Base-by-base conservation (phyloP, 1,284 basidiomycete genomes). In the Rhodotorula sp. region DNA sequence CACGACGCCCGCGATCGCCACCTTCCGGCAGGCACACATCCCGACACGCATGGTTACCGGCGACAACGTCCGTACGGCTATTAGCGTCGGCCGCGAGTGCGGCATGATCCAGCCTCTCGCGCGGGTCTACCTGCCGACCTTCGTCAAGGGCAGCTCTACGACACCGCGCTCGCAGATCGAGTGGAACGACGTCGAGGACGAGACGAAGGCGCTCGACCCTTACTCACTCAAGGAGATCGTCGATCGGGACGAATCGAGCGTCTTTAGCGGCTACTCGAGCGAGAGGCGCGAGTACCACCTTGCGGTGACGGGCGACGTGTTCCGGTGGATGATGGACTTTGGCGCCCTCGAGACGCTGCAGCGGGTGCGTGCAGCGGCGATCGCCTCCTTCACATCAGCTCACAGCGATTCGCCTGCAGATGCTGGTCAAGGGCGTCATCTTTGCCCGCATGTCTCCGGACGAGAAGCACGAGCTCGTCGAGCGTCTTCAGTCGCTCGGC, bases 381-480 rank as follows among this genome's bases (percentile, higher is more conserved):
- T 11, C 20, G 11, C 22, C 5, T 0, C 26, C 34, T 37, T 0
- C 18, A 18, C 4, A 15, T 13, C 4, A 40, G 31, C 28, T 26
- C 2, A 28, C 51, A 16, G 15, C 46, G 40, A 44, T 7, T 37
- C 4, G 34, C 26, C 52, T 26, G 54, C 51, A 95, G 92, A 95
- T 99, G 93, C 87, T 99, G n/a, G 92, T 98, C 69, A 96, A 97
- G 81, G 88, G 94, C 5, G 92, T 96, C 78, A 90, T 99, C 62
- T 99, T 95, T 79, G 94, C 96, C 15, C 87, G 96, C 34, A 99
- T 99, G 96, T 99, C 95, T 24, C 96, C 96, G 0, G 96, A 99
- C 80, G 96, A 99, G 83, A 99, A 99, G 83, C 96, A 98, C 77
- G 96, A 99, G 80, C 87, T 99, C 26, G 92, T 99, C 52, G 95